Conservation (phyloP, 352 stramenopile species). For the Pythium biforme region DNA sequence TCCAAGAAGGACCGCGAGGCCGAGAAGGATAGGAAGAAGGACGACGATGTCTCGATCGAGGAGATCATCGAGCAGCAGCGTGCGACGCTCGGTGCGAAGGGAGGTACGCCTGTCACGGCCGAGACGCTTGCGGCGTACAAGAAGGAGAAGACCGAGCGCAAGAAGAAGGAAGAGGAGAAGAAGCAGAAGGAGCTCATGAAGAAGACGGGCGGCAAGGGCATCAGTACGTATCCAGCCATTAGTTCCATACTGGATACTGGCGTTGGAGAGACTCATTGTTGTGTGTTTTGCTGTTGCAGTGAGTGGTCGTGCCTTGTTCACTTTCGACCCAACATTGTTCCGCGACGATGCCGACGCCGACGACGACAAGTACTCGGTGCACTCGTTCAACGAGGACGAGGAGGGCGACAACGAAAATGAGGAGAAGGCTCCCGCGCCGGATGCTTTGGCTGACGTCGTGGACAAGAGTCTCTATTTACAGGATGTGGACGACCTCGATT, state of each 20-base stretch:
- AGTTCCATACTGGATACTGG: constrained; percentile 19
- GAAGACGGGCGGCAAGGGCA: constrained; percentile 74
- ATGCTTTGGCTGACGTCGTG: constrained; percentile 62
- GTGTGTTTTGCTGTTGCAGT: constrained; percentile 45
- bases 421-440: constrained; percentile 44
- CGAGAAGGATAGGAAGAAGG: constrained; percentile 78
- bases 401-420: constrained; percentile 52
- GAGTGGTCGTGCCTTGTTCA: constrained; percentile 90
- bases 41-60: constrained; percentile 84
- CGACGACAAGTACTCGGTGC: constrained; percentile 80
- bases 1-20: constrained; percentile 83
- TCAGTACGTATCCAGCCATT: constrained; percentile 61
- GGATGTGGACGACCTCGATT: constrained; percentile 73
- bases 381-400: constrained; percentile 53
- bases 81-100: constrained; percentile 79
- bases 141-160: constrained; percentile 73
- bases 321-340: constrained; percentile 90
- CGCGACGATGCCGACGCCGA: constrained; percentile 88
- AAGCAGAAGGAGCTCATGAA: constrained; percentile 84
- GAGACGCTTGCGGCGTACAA: constrained; percentile 91
- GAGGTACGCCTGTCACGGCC: constrained; percentile 85
- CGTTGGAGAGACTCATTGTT: neutral
- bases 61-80: constrained; percentile 91
- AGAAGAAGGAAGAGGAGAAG: constrained; percentile 81
- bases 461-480: constrained; percentile 86